These are phyloP conservation scores for Kappamyces sp. DNA, from an alignment of 192 early-diverging fungal species.

Conservation along the genomic window DNA sequence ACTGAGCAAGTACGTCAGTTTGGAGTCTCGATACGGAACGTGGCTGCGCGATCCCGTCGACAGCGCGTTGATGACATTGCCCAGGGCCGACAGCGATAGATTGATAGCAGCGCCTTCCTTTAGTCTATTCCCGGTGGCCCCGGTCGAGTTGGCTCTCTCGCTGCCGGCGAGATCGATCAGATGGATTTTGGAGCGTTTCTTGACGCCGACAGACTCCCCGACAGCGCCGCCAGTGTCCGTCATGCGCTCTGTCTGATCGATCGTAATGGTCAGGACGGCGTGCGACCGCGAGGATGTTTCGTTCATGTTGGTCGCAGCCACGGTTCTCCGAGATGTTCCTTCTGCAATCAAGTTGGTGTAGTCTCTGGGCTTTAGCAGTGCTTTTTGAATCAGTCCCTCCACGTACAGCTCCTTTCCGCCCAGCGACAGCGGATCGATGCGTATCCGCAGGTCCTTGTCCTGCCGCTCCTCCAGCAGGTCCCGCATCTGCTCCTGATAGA, in stretches of 20 bases:
- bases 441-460: conserved; percentile 25
- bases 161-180: conserved; percentile 75
- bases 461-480: conserved; percentile 28
- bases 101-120: conserved; percentile 83
- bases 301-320: conserved; percentile 47
- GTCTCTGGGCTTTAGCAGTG: conserved; percentile 20
- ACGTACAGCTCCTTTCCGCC: conserved; percentile 38
- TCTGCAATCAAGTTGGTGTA: conserved; percentile 27
- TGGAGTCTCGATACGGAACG: conserved; percentile 19
- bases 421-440: conserved; percentile 33
- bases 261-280: conserved; percentile 68
- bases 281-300: conserved; percentile 58
- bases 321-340: conserved; percentile 26
- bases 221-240: conserved; percentile 36
- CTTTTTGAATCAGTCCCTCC: conserved; percentile 34
- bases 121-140: conserved; percentile 68
- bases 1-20: conserved; percentile 28
- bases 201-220: neutral
- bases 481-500: conserved; percentile 35
- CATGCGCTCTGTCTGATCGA: conserved; percentile 51
- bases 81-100: conserved; percentile 68
- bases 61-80: conserved; percentile 80
- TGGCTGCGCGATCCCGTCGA: conserved; percentile 23
- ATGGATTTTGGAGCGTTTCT: conserved; percentile 53
- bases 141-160: conserved; percentile 82